A percentile compares a stretch with the other conserved stretches of the same genome.
These are phyloP conservation scores for Pichia nakasei DNA, from an alignment of 805 yeast species.

Conservation along the genomic window DNA sequence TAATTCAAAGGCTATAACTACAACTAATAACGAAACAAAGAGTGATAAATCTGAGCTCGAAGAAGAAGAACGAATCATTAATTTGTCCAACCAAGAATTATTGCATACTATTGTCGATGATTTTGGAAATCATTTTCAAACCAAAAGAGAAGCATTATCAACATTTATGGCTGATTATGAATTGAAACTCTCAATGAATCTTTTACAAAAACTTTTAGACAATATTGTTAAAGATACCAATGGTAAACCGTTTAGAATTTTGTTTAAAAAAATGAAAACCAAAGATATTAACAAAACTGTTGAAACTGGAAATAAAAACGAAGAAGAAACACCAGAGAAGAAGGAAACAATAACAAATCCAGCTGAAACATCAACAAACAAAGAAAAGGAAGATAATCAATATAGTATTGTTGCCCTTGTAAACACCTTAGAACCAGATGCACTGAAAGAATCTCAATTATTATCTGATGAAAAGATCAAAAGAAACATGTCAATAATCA, in stretches of 20 bases:
- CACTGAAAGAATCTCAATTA: conserved; percentile 9
- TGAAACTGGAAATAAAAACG: too few relatives aligned
- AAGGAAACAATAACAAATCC: not conserved
- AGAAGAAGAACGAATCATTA: not conserved
- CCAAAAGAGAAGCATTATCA: conserved; percentile 30
- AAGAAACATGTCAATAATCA: conserved; percentile 1
- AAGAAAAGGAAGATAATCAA: not conserved
- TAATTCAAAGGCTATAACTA: not conserved
- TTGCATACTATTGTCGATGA: conserved; percentile 17
- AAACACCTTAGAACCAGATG: conserved; percentile 6
- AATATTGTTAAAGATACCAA: conserved; percentile 26
- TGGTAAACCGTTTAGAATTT: conserved; percentile 30
- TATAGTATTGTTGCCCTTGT: conserved; percentile 8
- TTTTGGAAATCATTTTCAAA: conserved; percentile 24
- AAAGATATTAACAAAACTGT: not conserved
- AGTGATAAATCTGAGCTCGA: not conserved
- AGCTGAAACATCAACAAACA: not conserved
- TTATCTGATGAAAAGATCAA: conserved; percentile 17
- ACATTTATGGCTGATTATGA: conserved; percentile 56
- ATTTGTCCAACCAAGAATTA: conserved; percentile 3
- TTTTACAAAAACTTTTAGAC: conserved; percentile 42
- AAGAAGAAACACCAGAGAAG: not conserved
- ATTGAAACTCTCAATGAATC: conserved; percentile 48
- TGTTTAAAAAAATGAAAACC: conserved; percentile 13
- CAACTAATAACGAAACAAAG: not conserved